These are phyloP conservation scores for Poronia punctata DNA, from an alignment of 495 filamentous ascomycete genomes.

Conservation along the genomic window DNA sequence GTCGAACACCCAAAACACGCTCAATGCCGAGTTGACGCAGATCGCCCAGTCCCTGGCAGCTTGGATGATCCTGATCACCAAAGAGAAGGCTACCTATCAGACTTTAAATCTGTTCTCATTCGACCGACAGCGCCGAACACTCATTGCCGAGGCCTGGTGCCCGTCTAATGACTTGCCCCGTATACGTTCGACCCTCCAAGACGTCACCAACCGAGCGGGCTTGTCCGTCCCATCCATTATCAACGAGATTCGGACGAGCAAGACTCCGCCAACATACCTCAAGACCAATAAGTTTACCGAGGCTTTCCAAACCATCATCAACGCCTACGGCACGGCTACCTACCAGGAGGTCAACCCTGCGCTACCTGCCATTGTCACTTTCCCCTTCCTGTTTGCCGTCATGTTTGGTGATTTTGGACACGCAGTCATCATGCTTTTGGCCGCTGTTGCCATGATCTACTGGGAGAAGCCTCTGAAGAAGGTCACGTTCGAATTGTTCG, in stretches of 20 bases:
- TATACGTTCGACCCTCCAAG: slow-evolving; percentile 92
- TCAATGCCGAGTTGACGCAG: slow-evolving; percentile 86
- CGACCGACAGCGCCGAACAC: slow-evolving; percentile 87
- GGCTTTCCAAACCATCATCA: slow-evolving; percentile 97
- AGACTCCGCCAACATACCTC: slow-evolving; percentile 92
- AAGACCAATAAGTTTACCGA: slow-evolving; percentile 98
- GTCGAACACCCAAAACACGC: slow-evolving; percentile 90
- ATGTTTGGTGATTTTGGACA: slow-evolving; percentile 99
- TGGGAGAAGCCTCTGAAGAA: slow-evolving; percentile 85
- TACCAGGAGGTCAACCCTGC: slow-evolving; percentile 97
- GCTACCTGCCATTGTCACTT: slow-evolving; percentile 88
- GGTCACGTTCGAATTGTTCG: slow-evolving; percentile 88
- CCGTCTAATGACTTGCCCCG: slow-evolving; percentile 83
- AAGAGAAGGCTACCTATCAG: slow-evolving; percentile 97
- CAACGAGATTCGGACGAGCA: slow-evolving; percentile 92
- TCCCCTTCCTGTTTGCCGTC: slow-evolving; percentile 97
- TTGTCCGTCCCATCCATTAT: slow-evolving; percentile 94
- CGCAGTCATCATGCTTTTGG: slow-evolving; percentile 73
- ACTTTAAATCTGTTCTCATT: slow-evolving; percentile 95
- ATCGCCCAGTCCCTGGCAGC: slow-evolving; percentile 83
- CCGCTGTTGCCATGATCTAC: slow-evolving; percentile 86
- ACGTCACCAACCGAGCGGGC: slow-evolving; percentile 93
- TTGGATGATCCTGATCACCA: slow-evolving; percentile 95
- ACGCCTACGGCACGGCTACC: slow-evolving; percentile 94
- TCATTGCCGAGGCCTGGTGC: slow-evolving; percentile 97